Conservation (phyloP, 371 early-diverging fungal genomes). For the Fennellomyces sp. region DNA sequence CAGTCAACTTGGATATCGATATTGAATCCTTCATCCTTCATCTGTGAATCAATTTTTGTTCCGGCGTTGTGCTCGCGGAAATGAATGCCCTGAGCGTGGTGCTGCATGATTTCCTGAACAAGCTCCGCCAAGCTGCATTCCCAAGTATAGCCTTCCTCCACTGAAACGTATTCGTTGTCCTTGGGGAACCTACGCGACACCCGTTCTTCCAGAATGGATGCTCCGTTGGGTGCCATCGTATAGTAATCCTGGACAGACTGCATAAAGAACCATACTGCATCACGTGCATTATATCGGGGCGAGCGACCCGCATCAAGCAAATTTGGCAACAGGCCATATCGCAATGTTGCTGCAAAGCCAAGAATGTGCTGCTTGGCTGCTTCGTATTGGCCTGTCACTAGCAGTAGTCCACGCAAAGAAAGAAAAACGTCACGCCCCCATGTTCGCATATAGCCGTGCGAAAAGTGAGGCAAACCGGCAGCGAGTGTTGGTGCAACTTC, state of each 20-base stretch:
- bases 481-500: slow-evolving; percentile 66
- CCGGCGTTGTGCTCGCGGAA: slow-evolving; percentile 98
- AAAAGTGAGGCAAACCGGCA: slow-evolving; percentile 97
- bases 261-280: slow-evolving; percentile 96
- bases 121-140: slow-evolving; percentile 78
- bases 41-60: slow-evolving; percentile 82
- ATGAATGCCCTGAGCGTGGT: slow-evolving; percentile 90
- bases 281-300: slow-evolving; percentile 96
- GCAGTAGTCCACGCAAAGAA: slow-evolving; percentile 81
- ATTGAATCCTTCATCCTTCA: slow-evolving; percentile 90
- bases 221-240: slow-evolving; percentile 73
- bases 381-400: slow-evolving; percentile 81
- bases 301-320: slow-evolving; percentile 83
- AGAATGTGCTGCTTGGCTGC: slow-evolving; percentile 86
- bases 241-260: slow-evolving; percentile 91
- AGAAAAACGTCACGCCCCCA: slow-evolving; percentile 99
- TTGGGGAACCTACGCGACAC: slow-evolving; percentile 87
- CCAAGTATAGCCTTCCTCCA: slow-evolving; percentile 68
- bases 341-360: slow-evolving; percentile 86
- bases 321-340: slow-evolving; percentile 96
- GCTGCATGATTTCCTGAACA: slow-evolving; percentile 89
- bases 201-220: slow-evolving; percentile 65
- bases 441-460: slow-evolving; percentile 90
- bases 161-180: slow-evolving; percentile 70
- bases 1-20: slow-evolving; percentile 74